Percentiles rank a stretch among this genome's conserved stretches.
phyloP scores from a whole-genome alignment of 352 stramenopile genomes.

The Thalassiosira sp. region DNA sequence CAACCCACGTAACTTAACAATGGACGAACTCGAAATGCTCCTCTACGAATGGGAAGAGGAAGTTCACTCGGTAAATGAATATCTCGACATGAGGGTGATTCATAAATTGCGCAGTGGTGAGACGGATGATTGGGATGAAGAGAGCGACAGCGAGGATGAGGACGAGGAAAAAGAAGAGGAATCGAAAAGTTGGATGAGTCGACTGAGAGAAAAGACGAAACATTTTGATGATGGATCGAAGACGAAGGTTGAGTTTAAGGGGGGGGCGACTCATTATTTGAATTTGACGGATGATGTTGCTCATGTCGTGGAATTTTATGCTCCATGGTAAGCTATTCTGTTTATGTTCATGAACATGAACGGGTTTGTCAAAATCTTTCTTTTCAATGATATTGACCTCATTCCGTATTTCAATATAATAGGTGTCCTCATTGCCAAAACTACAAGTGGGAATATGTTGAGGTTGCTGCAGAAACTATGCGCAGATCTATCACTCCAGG shows the following conservation, averaged over 20 bases:
- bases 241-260: constrained; percentile 35
- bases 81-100: constrained; percentile 36
- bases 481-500: constrained; percentile 29
- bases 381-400: no score
- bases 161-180: constrained; percentile 20
- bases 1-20: constrained; percentile 48
- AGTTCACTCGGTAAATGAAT: constrained; percentile 40
- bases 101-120: constrained; percentile 13
- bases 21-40: constrained; percentile 49
- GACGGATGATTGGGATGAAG: constrained; percentile 21
- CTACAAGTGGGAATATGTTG: constrained; percentile 52
- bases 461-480: constrained; percentile 35
- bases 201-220: constrained; percentile 9
- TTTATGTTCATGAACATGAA: background rate
- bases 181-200: background rate
- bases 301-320: constrained; percentile 41
- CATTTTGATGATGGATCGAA: constrained; percentile 17
- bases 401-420: no score
- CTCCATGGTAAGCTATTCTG: constrained; percentile 10
- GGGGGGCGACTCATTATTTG: constrained; percentile 10
- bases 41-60: constrained; percentile 54
- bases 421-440: constrained; percentile 45
- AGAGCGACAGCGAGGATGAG: constrained; percentile 13
- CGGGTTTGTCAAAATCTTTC: no score
- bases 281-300: constrained; percentile 40